Evolutionary conservation across 140 eudicot genomes (phyloP), one percentile per base, ranked within the genome.

Genomic region (Stevia rebaudiana): DNA sequence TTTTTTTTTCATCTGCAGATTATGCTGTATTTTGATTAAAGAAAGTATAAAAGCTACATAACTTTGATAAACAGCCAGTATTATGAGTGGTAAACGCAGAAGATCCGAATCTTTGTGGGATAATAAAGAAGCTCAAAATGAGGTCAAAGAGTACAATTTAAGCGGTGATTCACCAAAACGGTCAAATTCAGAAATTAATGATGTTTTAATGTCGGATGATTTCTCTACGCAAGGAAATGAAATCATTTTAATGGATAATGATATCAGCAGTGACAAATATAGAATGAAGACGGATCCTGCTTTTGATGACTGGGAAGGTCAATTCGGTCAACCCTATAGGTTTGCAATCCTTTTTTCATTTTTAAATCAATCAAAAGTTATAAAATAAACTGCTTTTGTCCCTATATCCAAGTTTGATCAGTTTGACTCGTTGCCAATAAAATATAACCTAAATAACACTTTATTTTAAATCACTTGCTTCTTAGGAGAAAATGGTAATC

Each of bases 81-180:
- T 63, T 25, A 90, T 90, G 97, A 81, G 87, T 74, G 87, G 80
- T 52, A 74, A 76, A 64, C 73, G 63, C 28, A 86, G 82, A 71
- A 90, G 75, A 16, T 84, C 79, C 37, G 79, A 75, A 65, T 79
- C 91, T 19, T 67, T 55, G 63, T 79, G 95, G 90, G 87, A 80
- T 69, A 37, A 36, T 46, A 80, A 63, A 70, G 94, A 78, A 63
- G 83, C 62, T 68, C 67, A 61, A 48, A 68, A 68, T 40, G 83
- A 78, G 60, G 59, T 37, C 62, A 76, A 73, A 63, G 81, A 74
- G 19, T 40, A 55, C 18, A 51, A 52, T 54, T 81, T 80, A 36
- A 63, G 59, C 67, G 76, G 55, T 31, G 66, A 53, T 33, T 58
- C 67, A 39, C 76, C 74, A n/a, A 77, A 70, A 53, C 61, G 76